Evolutionary conservation across 495 filamentous ascomycete species (phyloP), one percentile per base, ranked within the genome.

Genomic region (Penicillium angulare): DNA sequence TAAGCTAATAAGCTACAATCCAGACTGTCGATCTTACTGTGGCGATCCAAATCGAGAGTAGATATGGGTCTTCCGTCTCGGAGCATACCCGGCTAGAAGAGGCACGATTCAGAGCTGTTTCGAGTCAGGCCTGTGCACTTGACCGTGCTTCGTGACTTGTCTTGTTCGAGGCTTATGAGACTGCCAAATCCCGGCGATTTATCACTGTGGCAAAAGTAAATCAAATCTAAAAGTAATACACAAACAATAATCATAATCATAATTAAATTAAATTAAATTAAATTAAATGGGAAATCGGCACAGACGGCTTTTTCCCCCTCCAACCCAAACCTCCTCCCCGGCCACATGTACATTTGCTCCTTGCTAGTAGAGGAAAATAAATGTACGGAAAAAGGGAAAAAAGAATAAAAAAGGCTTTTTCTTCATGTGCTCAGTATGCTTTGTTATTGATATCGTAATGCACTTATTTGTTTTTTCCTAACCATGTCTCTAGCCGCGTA

Each of bases 131-230:
- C 42, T 38, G 39, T 27, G 18, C 34, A 18, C n/a, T 43, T 41
- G 23, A 26, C 17, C 6, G n/a, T 53, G 39, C 31, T 36, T 45
- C 40, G 34, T 45, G 41, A 45, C 43, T 48, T 24, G n/a, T n/a
- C n/a, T 26, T 32, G 15, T 20, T 41, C 31, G 15, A 40, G 16
- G 20, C 41, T 43, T 9, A n/a, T n/a, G n/a, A n/a, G n/a, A 40
- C 34, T 22, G 18, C 38, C 41, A 20, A 42, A 27, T 29, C 43
- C 53, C 52, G 59, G 60, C 60, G 57, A 62, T 62, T 66, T 60
- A 57, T 55, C 39, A 57, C 55, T 31, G 60, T 66, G 66, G 66
- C 60, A 38, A 66, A 53, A 26, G 44, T 35, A 33, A 23, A 66
- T 49, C 23, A 40, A 35, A 33, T n/a, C n/a, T n/a, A n/a, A n/a